phyloP scores from a whole-genome alignment of 768 basidiomycete genomes.

The Trametes coccinea region DNA sequence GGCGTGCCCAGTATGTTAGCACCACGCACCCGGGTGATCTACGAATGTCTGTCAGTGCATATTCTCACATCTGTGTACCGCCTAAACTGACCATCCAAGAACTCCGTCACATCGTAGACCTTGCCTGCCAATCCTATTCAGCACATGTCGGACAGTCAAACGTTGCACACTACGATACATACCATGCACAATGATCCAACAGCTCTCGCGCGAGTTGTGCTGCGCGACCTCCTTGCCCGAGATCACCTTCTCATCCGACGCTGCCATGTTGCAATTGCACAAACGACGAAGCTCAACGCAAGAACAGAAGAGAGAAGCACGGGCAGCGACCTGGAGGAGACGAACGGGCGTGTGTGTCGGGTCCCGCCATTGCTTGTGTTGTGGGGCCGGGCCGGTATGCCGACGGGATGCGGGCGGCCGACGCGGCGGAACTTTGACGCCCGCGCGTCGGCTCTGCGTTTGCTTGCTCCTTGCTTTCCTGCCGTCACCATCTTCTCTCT shows the following conservation, averaged over 20 bases:
- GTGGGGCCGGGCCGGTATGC: constrained; percentile 15
- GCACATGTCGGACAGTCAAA: not conserved
- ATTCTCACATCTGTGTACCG: not conserved
- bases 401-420: constrained; percentile 13
- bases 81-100: constrained; percentile 35
- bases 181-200: constrained; percentile 87
- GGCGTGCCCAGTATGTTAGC: too few species aligned
- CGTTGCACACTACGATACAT: not conserved
- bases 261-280: not conserved
- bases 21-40: constrained; percentile 7
- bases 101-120: constrained; percentile 48
- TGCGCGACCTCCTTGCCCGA: constrained; percentile 47
- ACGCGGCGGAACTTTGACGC: not conserved
- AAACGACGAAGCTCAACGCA: not conserved
- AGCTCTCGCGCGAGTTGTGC: constrained; percentile 60
- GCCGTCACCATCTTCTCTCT: not conserved
- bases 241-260: not conserved
- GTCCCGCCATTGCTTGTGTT: not conserved
- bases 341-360: too few species aligned
- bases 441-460: not conserved
- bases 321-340: not conserved
- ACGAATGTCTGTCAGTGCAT: not conserved
- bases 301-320: not conserved
- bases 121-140: constrained; percentile 29
- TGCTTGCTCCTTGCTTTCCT: not conserved